Conservation (phyloP, 2,329 filamentous ascomycete species). For the Trichophyton schoenleinii region DNA sequence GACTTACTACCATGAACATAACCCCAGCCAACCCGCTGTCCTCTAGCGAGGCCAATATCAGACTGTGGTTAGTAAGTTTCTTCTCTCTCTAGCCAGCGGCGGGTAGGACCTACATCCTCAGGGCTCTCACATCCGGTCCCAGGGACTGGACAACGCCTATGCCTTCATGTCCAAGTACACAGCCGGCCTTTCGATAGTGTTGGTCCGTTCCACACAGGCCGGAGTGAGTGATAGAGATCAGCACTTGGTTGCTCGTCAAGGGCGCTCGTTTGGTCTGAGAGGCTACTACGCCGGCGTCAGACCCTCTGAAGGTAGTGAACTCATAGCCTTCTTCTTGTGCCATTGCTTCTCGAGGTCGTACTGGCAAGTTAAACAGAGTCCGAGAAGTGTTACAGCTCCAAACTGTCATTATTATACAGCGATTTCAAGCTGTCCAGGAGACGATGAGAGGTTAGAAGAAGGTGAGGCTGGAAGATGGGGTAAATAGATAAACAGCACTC, state of each 20-base stretch:
- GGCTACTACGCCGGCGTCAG: conserved; percentile 3
- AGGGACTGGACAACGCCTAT: conserved; percentile 22
- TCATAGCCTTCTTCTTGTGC: not conserved
- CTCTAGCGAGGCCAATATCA: conserved; percentile 9
- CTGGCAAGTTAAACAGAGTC: not conserved
- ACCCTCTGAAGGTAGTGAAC: conserved; percentile 9
- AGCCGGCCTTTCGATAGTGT: conserved; percentile 12
- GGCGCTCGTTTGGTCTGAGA: conserved; percentile 1
- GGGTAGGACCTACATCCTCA: conserved; percentile 18
- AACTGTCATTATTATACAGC: not conserved
- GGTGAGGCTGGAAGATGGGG: not conserved
- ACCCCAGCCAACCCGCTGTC: conserved; percentile 34
- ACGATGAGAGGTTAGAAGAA: not conserved
- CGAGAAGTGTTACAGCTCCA: not conserved
- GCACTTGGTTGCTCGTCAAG: conserved; percentile 33
- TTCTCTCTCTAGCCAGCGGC: too few species aligned
- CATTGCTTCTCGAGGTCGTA: not conserved
- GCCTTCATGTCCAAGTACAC: conserved; percentile 28
- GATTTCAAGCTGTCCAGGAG: not conserved
- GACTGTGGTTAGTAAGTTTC: not conserved
- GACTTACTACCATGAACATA: conserved; percentile 22
- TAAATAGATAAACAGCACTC: not conserved
- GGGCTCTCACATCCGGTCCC: conserved; percentile 22
- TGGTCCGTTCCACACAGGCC: conserved; percentile 53
- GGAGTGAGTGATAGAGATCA: conserved; percentile 52